A percentile compares a stretch with the other conserved stretches of the same genome.
These are phyloP conservation scores for Remersonia thermophila DNA, from an alignment of 2,329 filamentous ascomycete species.

Conservation along the genomic window DNA sequence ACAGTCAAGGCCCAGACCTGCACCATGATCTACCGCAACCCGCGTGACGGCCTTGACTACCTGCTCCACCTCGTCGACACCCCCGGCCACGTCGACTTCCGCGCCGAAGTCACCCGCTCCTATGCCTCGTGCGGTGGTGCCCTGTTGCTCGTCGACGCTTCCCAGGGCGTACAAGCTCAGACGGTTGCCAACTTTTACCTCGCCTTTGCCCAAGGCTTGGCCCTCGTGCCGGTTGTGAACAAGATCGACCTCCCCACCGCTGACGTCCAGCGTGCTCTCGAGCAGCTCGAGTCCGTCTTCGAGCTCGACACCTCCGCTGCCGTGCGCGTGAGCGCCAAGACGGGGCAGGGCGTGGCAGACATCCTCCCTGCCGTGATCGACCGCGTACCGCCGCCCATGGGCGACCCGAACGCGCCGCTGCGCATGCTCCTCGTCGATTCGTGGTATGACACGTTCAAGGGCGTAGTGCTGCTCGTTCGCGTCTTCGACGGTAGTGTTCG, in stretches of 20 bases:
- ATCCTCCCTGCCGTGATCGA: conserved; percentile 79
- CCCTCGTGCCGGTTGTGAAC: conserved; percentile 85
- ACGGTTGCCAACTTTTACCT: conserved; percentile 98
- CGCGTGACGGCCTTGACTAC: conserved; percentile 61
- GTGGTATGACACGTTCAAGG: conserved; percentile 95
- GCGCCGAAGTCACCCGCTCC: conserved; percentile 87
- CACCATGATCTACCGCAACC: conserved; percentile 87
- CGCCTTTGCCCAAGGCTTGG: conserved; percentile 81
- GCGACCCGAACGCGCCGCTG: conserved; percentile 59
- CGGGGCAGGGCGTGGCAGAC: conserved; percentile 73
- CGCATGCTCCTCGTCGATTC: conserved; percentile 87
- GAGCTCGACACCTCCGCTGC: conserved; percentile 54
- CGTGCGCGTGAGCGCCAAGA: conserved; percentile 77
- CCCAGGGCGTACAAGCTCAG: conserved; percentile 92
- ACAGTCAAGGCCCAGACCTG: conserved; percentile 99
- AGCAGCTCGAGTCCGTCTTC: conserved; percentile 76
- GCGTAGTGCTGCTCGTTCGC: conserved; percentile 80
- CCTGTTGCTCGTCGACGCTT: conserved; percentile 84
- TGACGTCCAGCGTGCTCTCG: conserved; percentile 72
- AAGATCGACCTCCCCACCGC: conserved; percentile 90
- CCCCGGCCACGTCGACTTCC: conserved; percentile 93
- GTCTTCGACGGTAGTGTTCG: conserved; percentile 79
- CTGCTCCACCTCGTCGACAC: conserved; percentile 93
- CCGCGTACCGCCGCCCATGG: conserved; percentile 66
- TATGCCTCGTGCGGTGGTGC: conserved; percentile 95